These are phyloP conservation scores for Plasmodium knowlesi DNA, from an alignment of 169 alveolate species.

Conservation along the genomic window DNA sequence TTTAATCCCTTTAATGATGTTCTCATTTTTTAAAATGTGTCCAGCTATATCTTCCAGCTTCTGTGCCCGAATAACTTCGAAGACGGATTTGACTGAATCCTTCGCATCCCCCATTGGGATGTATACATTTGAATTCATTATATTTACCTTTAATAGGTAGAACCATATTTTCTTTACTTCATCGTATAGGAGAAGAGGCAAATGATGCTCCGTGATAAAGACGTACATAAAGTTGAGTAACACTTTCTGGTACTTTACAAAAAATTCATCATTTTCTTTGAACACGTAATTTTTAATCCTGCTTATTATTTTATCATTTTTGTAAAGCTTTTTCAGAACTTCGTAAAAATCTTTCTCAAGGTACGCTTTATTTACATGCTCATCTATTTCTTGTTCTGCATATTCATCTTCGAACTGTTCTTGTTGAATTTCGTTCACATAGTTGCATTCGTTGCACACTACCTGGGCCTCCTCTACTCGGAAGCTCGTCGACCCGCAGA, in stretches of 20 bases:
- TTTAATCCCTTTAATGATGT: conserved; percentile 7
- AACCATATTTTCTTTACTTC: conserved; percentile 61
- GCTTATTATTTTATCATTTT: conserved; percentile 9
- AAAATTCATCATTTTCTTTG: conserved; percentile 69
- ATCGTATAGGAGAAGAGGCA: conserved; percentile 21
- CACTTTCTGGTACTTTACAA: conserved; percentile 31
- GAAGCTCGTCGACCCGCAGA: conserved; percentile 19
- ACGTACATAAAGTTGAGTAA: conserved; percentile 10
- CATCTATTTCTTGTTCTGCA: not conserved
- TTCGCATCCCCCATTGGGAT: conserved; percentile 1
- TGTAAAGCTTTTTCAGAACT: conserved; percentile 39
- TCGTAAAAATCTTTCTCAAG: conserved; percentile 41
- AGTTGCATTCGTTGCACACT: conserved; percentile 59
- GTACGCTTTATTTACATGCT: not conserved
- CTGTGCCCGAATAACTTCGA: conserved; percentile 28
- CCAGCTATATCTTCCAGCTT: not conserved
- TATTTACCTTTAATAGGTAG: conserved; percentile 20
- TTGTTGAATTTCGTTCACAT: conserved; percentile 19
- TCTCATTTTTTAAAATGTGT: not conserved
- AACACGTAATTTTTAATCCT: conserved; percentile 40
- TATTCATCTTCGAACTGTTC: conserved; percentile 37
- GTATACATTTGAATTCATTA: conserved; percentile 23
- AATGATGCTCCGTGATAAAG: not conserved
- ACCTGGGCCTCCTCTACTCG: conserved; percentile 31
- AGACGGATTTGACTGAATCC: conserved; percentile 17